Percentiles rank a stretch among this genome's conserved stretches.
Conservation (phyloP, 2,329 filamentous ascomycete species). For the Colletotrichum truncatum region DNA sequence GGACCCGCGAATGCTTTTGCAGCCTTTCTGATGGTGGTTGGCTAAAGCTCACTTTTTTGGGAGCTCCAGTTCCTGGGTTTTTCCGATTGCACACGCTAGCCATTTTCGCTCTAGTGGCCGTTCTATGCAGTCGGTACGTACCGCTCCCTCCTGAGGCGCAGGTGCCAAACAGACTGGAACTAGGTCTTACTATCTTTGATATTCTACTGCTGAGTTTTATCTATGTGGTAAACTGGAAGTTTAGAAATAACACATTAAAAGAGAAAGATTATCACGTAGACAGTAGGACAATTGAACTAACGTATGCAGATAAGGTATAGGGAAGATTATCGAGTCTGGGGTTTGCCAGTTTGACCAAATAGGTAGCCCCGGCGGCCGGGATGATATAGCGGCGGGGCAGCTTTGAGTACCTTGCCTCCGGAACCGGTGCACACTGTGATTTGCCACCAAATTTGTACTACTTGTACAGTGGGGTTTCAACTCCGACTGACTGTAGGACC, state of each 20-base stretch:
- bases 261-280: not conserved
- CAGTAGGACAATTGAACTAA: not conserved
- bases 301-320: not conserved
- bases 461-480: not conserved
- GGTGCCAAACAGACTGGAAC: too few species aligned
- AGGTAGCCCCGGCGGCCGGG: constrained; percentile 25
- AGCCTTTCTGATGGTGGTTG: constrained; percentile 25
- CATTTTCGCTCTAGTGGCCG: not conserved
- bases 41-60: constrained; percentile 28
- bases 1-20: constrained; percentile 31
- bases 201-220: too few species aligned
- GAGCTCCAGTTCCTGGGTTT: constrained; percentile 26
- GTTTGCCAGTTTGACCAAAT: constrained; percentile 14
- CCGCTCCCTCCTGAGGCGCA: too few species aligned
- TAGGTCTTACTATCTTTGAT: too few species aligned
- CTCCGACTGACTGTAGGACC: constrained; percentile 9
- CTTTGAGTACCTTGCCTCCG: constrained; percentile 3
- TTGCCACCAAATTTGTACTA: fast-evolving
- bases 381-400: constrained; percentile 27
- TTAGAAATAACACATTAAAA: too few species aligned
- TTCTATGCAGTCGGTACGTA: not conserved
- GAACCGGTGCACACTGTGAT: constrained; percentile 4
- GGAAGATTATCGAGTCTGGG: too few species aligned
- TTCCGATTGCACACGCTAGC: constrained; percentile 5
- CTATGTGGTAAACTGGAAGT: too few species aligned